Conservation (phyloP, 1,284 basidiomycete species). For the Mycosarcoma maydis region DNA sequence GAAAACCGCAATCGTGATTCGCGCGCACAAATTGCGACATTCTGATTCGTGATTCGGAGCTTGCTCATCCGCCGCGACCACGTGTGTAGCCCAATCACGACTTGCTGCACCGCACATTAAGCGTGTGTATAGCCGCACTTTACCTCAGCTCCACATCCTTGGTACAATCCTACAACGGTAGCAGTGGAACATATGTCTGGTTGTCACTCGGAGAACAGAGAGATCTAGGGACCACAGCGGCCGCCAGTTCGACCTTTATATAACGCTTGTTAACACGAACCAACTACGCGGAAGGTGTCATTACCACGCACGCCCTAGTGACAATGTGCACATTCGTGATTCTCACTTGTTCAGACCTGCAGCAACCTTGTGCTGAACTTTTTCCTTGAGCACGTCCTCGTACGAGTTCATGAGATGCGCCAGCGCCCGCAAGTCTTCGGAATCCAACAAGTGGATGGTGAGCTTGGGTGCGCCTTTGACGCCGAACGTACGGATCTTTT, state of each 20-base stretch:
- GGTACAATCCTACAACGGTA: too few relatives aligned
- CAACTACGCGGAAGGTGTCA: too few relatives aligned
- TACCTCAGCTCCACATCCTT: too few relatives aligned
- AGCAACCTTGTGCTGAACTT: conserved; percentile 48
- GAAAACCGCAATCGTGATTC: background rate
- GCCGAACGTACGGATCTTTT: conserved; percentile 79
- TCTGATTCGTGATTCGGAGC: background rate
- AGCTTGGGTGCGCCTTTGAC: conserved; percentile 74
- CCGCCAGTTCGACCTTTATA: too few relatives aligned
- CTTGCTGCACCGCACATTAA: background rate
- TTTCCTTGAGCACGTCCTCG: conserved; percentile 79
- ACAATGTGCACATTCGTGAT: too few relatives aligned
- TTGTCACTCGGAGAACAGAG: too few relatives aligned
- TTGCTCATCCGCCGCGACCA: background rate
- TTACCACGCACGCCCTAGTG: too few relatives aligned
- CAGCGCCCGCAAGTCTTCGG: conserved; percentile 82
- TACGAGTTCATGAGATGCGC: conserved; percentile 88
- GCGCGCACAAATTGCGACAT: background rate
- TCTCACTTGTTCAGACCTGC: conserved; percentile 42
- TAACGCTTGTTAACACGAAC: too few relatives aligned
- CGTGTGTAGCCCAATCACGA: background rate
- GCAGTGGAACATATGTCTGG: too few relatives aligned
- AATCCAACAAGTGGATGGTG: conserved; percentile 79
- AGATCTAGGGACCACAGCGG: too few relatives aligned
- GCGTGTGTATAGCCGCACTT: conserved; percentile 7